Percentiles rank a stretch among this genome's conserved stretches.
phyloP scores from a whole-genome alignment of 2,329 filamentous ascomycete species.

The Thermomyces lanuginosus region DNA sequence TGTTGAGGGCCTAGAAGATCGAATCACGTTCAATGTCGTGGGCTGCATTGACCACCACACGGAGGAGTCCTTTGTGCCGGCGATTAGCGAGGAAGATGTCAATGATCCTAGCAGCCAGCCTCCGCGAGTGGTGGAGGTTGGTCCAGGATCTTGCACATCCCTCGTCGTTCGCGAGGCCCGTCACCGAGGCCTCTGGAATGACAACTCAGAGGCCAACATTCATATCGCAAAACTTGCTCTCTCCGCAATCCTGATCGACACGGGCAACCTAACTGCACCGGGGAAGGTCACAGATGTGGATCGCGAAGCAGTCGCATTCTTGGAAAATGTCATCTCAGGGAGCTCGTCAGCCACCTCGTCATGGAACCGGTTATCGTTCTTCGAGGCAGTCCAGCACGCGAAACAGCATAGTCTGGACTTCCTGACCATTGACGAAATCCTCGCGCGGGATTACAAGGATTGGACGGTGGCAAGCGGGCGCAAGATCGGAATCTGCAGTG shows the following conservation, averaged over 20 bases:
- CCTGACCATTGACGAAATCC: conserved; percentile 38
- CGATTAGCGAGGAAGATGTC: conserved; percentile 12
- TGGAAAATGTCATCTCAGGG: conserved; percentile 34
- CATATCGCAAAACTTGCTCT: conserved; percentile 25
- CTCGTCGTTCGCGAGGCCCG: conserved; percentile 36
- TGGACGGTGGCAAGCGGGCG: conserved; percentile 31
- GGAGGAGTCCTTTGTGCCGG: conserved; percentile 38
- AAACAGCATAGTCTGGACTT: conserved; percentile 39
- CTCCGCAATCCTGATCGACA: conserved; percentile 29
- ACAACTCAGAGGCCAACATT: conserved; percentile 24
- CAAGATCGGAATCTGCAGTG: conserved; percentile 40
- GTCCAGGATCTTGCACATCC: conserved; percentile 42
- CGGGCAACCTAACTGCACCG: conserved; percentile 27
- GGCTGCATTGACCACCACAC: conserved; percentile 48
- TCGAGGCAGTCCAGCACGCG: conserved; percentile 34
- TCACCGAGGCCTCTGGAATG: conserved; percentile 29
- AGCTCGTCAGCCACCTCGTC: neutral
- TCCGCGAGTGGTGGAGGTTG: conserved; percentile 37
- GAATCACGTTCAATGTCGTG: conserved; percentile 24
- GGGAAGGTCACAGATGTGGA: conserved; percentile 32
- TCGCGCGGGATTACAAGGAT: conserved; percentile 48
- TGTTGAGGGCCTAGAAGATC: conserved; percentile 31
- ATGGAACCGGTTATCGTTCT: conserved; percentile 37
- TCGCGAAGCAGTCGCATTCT: conserved; percentile 33
- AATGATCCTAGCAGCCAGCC: conserved; percentile 27